These are phyloP conservation scores for Acanthamoeba rhysodes DNA, from an alignment of 208 protist species.

Conservation along the genomic window DNA sequence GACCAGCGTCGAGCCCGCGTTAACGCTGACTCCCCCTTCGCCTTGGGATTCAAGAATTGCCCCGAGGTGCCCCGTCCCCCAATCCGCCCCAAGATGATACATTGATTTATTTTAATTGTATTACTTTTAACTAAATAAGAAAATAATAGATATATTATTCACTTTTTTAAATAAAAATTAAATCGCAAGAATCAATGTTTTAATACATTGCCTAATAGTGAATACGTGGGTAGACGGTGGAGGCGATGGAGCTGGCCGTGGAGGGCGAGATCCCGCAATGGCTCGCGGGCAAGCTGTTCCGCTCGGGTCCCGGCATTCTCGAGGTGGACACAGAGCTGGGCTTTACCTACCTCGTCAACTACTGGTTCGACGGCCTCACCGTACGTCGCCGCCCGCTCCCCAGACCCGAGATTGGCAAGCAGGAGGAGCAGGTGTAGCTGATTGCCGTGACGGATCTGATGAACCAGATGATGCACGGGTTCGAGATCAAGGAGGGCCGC, in stretches of 20 bases:
- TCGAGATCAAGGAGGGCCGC: conserved; percentile 44
- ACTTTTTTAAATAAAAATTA: too few species aligned
- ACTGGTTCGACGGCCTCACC: conserved; percentile 43
- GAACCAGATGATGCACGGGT: conserved; percentile 31
- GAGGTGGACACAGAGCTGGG: background rate
- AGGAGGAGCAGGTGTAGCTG: background rate
- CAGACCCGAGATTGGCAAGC: too few species aligned
- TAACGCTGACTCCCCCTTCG: conserved; percentile 7
- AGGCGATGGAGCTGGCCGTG: background rate
- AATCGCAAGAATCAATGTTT: too few species aligned
- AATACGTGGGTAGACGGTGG: background rate
- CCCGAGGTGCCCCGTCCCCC: background rate
- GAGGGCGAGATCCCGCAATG: conserved; percentile 23
- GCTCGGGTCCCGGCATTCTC: conserved; percentile 17
- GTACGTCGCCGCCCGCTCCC: background rate
- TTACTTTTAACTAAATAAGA: background rate
- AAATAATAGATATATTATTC: too few species aligned
- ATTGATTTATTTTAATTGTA: background rate
- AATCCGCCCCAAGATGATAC: too few species aligned
- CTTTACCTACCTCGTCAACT: conserved; percentile 52
- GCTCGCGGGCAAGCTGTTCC: conserved; percentile 19
- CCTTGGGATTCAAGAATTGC: conserved; percentile 24
- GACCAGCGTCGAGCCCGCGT: background rate
- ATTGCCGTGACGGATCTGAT: too few species aligned
- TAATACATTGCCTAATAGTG: too few species aligned